Evolutionary conservation across 2,329 filamentous ascomycete species (phyloP).

Genomic region (Cladosporium sp.): DNA sequence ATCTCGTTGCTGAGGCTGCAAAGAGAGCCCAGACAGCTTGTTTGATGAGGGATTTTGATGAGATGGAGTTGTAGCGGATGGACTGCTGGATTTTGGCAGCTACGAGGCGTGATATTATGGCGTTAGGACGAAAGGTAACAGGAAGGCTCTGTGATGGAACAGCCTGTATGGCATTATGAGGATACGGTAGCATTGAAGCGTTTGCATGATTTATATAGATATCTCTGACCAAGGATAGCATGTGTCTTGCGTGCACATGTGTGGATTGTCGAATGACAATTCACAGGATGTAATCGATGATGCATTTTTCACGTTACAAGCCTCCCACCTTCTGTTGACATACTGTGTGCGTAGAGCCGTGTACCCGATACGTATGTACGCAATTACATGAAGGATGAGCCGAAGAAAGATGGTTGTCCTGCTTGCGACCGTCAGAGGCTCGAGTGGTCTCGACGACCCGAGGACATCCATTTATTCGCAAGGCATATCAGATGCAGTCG

Average conservation of each 20-base stretch:
- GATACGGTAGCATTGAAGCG: slow-evolving; percentile 1
- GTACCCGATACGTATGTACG: too few species aligned
- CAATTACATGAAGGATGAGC: too few species aligned
- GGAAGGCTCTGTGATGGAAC: background rate
- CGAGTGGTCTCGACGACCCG: too few species aligned
- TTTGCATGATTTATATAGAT: background rate
- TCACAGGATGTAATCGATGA: background rate
- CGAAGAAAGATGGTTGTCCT: too few species aligned
- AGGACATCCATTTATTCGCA: too few species aligned
- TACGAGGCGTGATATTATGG: background rate
- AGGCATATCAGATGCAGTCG: too few species aligned
- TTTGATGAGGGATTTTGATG: slow-evolving; percentile 80
- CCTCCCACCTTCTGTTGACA: too few species aligned
- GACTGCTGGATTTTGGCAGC: background rate
- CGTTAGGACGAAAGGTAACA: background rate
- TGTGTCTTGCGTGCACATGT: too few species aligned
- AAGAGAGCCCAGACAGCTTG: slow-evolving; percentile 89
- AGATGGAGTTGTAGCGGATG: slow-evolving; percentile 46
- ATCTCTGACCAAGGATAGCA: too few species aligned
- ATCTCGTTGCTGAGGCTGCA: slow-evolving; percentile 83
- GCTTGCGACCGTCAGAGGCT: too few species aligned
- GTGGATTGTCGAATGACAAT: background rate
- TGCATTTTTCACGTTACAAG: too few species aligned
- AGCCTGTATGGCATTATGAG: background rate
- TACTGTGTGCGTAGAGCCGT: too few species aligned